Evolutionary conservation across 2,329 filamentous ascomycete species (phyloP), one percentile per base, ranked within the genome.

Genomic region (Davidsoniella eucalypti): DNA sequence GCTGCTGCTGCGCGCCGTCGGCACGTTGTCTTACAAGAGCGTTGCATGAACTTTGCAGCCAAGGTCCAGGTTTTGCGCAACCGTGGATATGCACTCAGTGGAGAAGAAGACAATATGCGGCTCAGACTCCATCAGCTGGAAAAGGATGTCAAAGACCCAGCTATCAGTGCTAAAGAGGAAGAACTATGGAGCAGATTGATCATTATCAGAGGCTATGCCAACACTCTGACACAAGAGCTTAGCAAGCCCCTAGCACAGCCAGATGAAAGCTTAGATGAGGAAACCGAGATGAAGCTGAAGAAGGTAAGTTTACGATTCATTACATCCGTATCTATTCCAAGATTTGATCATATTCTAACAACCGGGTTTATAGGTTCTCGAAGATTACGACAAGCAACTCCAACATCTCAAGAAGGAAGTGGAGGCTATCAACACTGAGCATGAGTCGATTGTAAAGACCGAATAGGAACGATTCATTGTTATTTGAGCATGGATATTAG

Each of bases 141-240:
- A 61, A 76, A 77, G 59, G 70, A 71, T 47, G 76, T 87, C 25
- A 78, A 80, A 55, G 85, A 92, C 59, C 85, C 86, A 6, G 79
- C 80, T 6, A 71, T 90, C 50, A 75, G 76, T 37, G 84, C 84
- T 2, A 70, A 84, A 56, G 81, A 86, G 60, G 86, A 92, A 64
- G 85, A 92, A 67, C 78, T 92, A 42, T 92, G 85, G 85, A 87
- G 84, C 56, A 71, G 85, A 43, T 75, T 92, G 66, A 81, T 87
- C 45, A 75, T 82, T 37, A 68, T 92, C 44, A 71, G 83, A 55
- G 82, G 84, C 54, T 78, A 86, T 56, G 81, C 83, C 18, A 76
- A 81, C 56, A 74, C 78, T 58, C 64, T 93, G 57, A 81, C 82
- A 59, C 77, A 76, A 57, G 84, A 92, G 67, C 72, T 86, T 52